Percentiles rank a stretch among this genome's conserved stretches.
These are phyloP conservation scores for Capsicum chinense DNA, from an alignment of 257 asterid genomes.

Conservation along the genomic window DNA sequence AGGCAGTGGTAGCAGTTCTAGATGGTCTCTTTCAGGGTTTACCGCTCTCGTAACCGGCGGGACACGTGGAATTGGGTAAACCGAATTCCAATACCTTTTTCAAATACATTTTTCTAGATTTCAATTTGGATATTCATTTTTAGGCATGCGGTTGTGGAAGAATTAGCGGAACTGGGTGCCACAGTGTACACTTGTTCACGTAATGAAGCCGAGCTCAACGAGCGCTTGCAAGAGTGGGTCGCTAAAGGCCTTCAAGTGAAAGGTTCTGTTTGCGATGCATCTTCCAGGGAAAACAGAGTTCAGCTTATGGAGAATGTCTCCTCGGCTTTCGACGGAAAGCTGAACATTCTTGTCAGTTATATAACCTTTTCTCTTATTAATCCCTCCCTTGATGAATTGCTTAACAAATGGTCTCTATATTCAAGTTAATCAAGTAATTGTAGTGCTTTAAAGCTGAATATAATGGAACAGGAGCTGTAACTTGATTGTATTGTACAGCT, in stretches of 20 bases:
- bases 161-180: too few species aligned
- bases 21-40: constrained; percentile 88
- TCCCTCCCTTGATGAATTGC: background rate
- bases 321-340: constrained; percentile 68
- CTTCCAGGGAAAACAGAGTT: too few species aligned
- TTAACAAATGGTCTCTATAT: background rate
- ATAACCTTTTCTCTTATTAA: background rate
- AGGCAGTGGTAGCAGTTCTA: constrained; percentile 47
- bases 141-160: constrained; percentile 33
- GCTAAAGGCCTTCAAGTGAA: too few species aligned
- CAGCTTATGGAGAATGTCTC: constrained; percentile 22
- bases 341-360: constrained; percentile 76
- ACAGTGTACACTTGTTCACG: too few species aligned
- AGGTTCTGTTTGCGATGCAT: too few species aligned
- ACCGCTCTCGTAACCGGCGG: constrained; percentile 96
- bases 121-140: background rate
- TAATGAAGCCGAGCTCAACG: too few species aligned
- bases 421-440: background rate
- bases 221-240: too few species aligned
- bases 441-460: background rate
- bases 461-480: too few species aligned
- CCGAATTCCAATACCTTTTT: background rate
- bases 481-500: too few species aligned
- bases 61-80: constrained; percentile 93
- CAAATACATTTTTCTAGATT: background rate